A percentile compares a stretch with the other conserved stretches of the same genome.
Evolutionary conservation across 108 stramenopile species (phyloP).

Genomic region (Craspedostauros australis): DNA sequence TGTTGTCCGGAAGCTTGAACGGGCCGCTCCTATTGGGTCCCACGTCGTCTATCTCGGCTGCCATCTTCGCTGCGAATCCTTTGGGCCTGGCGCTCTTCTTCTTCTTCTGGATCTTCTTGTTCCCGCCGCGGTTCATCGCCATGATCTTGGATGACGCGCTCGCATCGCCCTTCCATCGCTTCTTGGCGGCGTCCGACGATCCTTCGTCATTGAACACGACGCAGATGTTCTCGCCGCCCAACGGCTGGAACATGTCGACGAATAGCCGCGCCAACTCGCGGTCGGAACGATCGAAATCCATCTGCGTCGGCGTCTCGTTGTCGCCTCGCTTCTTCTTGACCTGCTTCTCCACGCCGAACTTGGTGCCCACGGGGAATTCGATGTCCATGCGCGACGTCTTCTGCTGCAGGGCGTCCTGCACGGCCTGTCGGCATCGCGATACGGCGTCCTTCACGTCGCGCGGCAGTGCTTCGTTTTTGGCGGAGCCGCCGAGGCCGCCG

Average conservation of each 20-base stretch:
- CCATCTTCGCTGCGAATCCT: constrained; percentile 81
- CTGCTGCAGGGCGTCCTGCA: constrained; percentile 58
- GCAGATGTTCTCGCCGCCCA: constrained; percentile 66
- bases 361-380: constrained; percentile 78
- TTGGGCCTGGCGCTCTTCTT: constrained; percentile 39
- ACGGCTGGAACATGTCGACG: constrained; percentile 87
- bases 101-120: constrained; percentile 26
- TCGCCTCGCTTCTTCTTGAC: constrained; percentile 20
- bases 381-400: constrained; percentile 64
- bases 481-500: neutral
- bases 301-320: constrained; percentile 27
- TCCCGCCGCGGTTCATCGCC: constrained; percentile 44
- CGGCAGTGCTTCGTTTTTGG: too few species aligned
- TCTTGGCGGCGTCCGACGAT: constrained; percentile 53
- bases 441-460: constrained; percentile 81
- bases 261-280: constrained; percentile 78
- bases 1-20: constrained; percentile 51
- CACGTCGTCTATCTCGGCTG: constrained; percentile 41
- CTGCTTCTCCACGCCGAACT: constrained; percentile 75
- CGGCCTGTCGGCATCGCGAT: constrained; percentile 60
- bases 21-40: constrained; percentile 24
- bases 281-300: constrained; percentile 63
- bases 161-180: constrained; percentile 63
- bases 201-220: constrained; percentile 58
- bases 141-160: constrained; percentile 55